Base-by-base conservation (phyloP, 352 stramenopile species). In the Phytophthora crassamura region DNA sequence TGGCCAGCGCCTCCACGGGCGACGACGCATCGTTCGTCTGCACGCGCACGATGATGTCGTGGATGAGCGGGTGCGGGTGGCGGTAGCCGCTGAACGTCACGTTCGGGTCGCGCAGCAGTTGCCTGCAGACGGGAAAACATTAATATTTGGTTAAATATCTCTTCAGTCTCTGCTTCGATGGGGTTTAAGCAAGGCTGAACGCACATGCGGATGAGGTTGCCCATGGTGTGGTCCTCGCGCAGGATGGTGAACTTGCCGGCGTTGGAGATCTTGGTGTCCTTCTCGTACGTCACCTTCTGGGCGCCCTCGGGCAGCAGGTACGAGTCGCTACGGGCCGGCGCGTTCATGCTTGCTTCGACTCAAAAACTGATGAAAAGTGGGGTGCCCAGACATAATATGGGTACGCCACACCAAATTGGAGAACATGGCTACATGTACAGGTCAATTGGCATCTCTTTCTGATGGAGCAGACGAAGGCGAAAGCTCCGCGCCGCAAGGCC, bases 191-290 rank as follows among this genome's bases (percentile, higher is more conserved):
- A 16, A 41, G 25, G 40, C 22, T 25, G n/a, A 9, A 76, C 85
- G 77, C 72, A 97, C 95, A 99, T 99, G 56, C 97, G 94, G 59
- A 99, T 89, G 59, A 99, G 88, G 74, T 99, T 99, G 40, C 89
- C 94, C 41, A 99, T 87, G 0, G 97, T 99, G 80, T 99, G 97
- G 82, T 99, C 97, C 78, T 99, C 97, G 49, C 98, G 98, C 56
- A 99, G 92, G 67, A 99, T 95, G 48, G 91, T 98, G 72, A 99
- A 99, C 47, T 97, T 98, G 56, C 96, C 97, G 20, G 97, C 95
- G 74, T 99, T 99, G 30, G 93, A 88, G 58, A 99, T 97, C 83
- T 99, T 99, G 28, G 96, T 98, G 77, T 99, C 97, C 39, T 96
- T 91, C 64, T 95, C 88, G 77, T 99, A 99, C 62, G 88, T 90